phyloP scores from a whole-genome alignment of 2,329 filamentous ascomycete species.

The Hymenoscyphus albidus region DNA sequence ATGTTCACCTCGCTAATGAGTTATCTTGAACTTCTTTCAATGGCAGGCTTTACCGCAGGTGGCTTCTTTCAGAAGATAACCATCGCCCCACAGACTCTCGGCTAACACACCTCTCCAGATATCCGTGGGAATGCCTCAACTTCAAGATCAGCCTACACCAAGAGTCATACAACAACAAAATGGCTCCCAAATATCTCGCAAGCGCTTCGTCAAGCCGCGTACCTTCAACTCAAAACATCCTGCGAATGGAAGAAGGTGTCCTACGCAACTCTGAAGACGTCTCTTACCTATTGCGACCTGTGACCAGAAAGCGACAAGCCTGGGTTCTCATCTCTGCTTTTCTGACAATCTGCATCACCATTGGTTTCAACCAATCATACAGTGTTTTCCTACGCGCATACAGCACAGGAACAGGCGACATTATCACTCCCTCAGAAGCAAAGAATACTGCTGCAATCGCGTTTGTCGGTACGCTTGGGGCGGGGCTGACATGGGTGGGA shows the following conservation, averaged over 20 bases:
- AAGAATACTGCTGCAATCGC: constrained; percentile 42
- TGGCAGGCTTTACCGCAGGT: too few relatives aligned
- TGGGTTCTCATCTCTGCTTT: constrained; percentile 43
- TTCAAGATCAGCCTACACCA: too few relatives aligned
- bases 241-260: background rate
- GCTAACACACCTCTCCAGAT: too few relatives aligned
- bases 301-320: constrained; percentile 38
- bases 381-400: constrained; percentile 49
- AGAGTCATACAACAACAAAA: background rate
- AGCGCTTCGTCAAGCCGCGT: background rate
- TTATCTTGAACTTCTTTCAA: too few relatives aligned
- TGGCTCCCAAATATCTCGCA: background rate
- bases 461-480: constrained; percentile 47
- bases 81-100: too few relatives aligned
- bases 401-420: constrained; percentile 33
- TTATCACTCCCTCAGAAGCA: constrained; percentile 37
- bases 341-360: constrained; percentile 43
- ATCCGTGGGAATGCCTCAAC: too few relatives aligned
- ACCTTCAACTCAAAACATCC: background rate
- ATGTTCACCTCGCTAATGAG: too few relatives aligned
- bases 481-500: constrained; percentile 48
- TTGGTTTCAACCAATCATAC: constrained; percentile 48
- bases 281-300: constrained; percentile 21
- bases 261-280: background rate
- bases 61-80: too few relatives aligned